Percentiles rank a stretch among this genome's conserved stretches.
Evolutionary conservation across 768 basidiomycete genomes (phyloP).

Genomic region (Clitopilus passeckerianus): DNA sequence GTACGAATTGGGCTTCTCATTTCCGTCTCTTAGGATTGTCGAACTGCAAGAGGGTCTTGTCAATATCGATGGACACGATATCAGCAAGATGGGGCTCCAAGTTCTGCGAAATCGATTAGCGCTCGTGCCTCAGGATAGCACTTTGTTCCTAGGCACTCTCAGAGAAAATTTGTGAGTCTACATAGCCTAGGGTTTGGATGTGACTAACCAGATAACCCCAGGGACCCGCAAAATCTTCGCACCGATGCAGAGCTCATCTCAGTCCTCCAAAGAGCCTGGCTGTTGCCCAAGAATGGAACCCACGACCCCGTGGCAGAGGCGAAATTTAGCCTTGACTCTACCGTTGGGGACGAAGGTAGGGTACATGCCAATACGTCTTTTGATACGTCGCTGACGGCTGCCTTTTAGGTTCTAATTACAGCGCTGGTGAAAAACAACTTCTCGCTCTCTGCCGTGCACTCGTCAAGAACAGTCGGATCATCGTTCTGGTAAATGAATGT

Average conservation of each 20-base stretch:
- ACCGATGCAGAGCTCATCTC: conserved; percentile 63
- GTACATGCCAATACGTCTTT: neutral
- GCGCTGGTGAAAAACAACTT: conserved; percentile 63
- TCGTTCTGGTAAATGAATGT: conserved; percentile 40
- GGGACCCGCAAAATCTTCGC: conserved; percentile 46
- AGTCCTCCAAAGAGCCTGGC: conserved; percentile 53
- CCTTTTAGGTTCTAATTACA: conserved; percentile 50
- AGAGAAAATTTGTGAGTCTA: conserved; percentile 39
- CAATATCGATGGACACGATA: conserved; percentile 52
- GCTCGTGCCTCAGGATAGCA: conserved; percentile 65
- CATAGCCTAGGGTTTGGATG: neutral
- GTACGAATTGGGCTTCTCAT: neutral
- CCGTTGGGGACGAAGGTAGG: conserved; percentile 60
- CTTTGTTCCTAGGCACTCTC: conserved; percentile 47
- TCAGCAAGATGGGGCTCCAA: conserved; percentile 48
- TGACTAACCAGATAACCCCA: conserved; percentile 12
- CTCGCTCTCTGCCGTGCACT: conserved; percentile 59
- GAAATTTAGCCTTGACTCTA: conserved; percentile 64
- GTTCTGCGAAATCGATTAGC: conserved; percentile 48
- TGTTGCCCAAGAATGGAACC: conserved; percentile 46
- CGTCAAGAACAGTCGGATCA: conserved; percentile 55
- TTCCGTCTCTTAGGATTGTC: conserved; percentile 37
- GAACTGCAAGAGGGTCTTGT: conserved; percentile 56
- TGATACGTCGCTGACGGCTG: neutral
- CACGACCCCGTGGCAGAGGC: conserved; percentile 41